phyloP scores from a whole-genome alignment of 2,329 filamentous ascomycete species.

The Myrmaecium sp. region DNA sequence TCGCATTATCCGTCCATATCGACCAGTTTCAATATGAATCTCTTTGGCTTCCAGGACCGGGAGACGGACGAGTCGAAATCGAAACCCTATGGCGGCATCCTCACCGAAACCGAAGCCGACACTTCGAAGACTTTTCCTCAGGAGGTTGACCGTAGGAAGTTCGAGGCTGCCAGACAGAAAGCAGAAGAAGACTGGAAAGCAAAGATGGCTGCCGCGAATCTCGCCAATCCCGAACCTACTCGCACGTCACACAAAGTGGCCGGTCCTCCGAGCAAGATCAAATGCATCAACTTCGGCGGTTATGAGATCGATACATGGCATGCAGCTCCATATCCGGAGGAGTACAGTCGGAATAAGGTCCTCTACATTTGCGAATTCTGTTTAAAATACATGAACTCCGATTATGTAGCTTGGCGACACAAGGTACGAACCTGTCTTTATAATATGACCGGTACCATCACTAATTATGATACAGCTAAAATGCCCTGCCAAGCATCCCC shows the following conservation, averaged over 20 bases:
- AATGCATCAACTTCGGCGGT: conserved; percentile 94
- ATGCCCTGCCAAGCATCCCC: conserved; percentile 89
- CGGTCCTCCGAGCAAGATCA: conserved; percentile 89
- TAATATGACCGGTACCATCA: background rate
- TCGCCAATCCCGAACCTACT: conserved; percentile 38
- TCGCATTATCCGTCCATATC: conserved; percentile 42
- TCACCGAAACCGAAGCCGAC: conserved; percentile 77
- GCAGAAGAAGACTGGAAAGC: conserved; percentile 85
- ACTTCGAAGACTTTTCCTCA: conserved; percentile 76
- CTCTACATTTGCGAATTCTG: conserved; percentile 99
- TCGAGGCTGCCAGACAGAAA: conserved; percentile 76
- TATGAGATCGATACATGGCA: conserved; percentile 99
- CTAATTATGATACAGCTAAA: conserved; percentile 37
- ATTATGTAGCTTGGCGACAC: conserved; percentile 94
- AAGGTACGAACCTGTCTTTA: conserved; percentile 34
- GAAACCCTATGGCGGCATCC: conserved; percentile 88
- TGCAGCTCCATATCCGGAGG: conserved; percentile 91
- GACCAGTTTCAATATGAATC: conserved; percentile 56
- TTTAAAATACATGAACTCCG: conserved; percentile 98
- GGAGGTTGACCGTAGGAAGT: conserved; percentile 63
- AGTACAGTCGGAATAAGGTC: conserved; percentile 90
- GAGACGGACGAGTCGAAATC: conserved; percentile 78
- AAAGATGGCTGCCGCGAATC: conserved; percentile 45
- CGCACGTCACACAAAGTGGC: conserved; percentile 57
- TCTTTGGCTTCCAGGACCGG: conserved; percentile 77